A percentile compares a stretch with the other conserved stretches of the same genome.
Evolutionary conservation across 495 filamentous ascomycete genomes (phyloP).

Genomic region (Usnea hakonensis): DNA sequence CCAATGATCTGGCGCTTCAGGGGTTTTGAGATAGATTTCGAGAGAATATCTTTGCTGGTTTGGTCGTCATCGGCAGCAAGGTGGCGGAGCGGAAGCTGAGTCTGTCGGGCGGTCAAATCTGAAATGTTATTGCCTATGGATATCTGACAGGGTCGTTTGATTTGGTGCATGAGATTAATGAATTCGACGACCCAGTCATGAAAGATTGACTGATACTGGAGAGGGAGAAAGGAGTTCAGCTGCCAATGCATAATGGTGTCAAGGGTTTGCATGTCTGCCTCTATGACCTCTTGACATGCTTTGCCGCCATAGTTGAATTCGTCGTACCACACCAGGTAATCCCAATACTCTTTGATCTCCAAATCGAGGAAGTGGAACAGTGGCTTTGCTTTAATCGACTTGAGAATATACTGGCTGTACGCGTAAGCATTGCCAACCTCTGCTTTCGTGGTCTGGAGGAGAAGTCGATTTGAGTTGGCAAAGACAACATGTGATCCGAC

Average conservation of each 20-base stretch:
- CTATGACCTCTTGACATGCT: conserved; percentile 74
- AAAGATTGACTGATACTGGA: conserved; percentile 74
- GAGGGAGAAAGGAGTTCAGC: conserved; percentile 77
- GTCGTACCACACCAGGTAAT: conserved; percentile 99
- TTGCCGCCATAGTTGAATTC: conserved; percentile 98
- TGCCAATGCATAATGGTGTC: conserved; percentile 99
- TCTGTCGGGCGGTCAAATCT: conserved; percentile 59
- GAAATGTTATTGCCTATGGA: conserved; percentile 33
- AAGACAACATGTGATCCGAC: conserved; percentile 93
- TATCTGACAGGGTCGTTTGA: conserved; percentile 54
- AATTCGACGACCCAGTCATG: conserved; percentile 91
- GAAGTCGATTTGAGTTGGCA: conserved; percentile 76
- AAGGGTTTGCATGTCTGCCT: conserved; percentile 75
- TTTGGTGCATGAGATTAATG: conserved; percentile 83
- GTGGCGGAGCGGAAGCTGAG: conserved; percentile 62
- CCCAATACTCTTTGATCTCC: conserved; percentile 98
- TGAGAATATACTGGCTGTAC: conserved; percentile 93
- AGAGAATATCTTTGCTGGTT: conserved; percentile 49
- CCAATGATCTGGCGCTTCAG: conserved; percentile 78
- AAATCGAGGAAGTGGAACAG: conserved; percentile 96
- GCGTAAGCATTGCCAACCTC: conserved; percentile 97
- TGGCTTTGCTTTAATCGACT: conserved; percentile 89
- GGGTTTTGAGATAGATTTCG: conserved; percentile 74
- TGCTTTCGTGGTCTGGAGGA: conserved; percentile 92
- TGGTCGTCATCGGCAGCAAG: conserved; percentile 50